Percentiles rank a stretch among this genome's conserved stretches.
phyloP scores from a whole-genome alignment of 345 rosid species.

The Passiflora organensis region DNA sequence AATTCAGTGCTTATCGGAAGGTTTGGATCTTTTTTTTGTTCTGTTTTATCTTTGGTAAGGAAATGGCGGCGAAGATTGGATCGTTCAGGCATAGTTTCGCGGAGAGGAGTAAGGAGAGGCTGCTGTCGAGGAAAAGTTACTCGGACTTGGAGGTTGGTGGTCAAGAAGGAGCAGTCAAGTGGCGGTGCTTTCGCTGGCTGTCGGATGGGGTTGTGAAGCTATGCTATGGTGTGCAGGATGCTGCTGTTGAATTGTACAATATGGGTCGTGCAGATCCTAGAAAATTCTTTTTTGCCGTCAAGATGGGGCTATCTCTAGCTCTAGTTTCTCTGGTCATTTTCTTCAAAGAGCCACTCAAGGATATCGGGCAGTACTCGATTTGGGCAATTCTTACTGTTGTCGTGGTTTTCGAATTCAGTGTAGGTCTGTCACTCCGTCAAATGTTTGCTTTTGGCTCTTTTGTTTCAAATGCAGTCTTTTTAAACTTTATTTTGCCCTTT shows the following conservation, averaged over 20 bases:
- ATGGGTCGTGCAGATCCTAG: conserved; percentile 70
- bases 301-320: conserved; percentile 68
- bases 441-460: neutral
- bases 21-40: neutral
- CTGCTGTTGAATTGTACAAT: conserved; percentile 27
- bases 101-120: conserved; percentile 52
- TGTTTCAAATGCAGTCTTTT: neutral
- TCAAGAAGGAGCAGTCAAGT: conserved; percentile 17
- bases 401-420: conserved; percentile 78
- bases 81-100: conserved; percentile 36
- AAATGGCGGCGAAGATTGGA: conserved; percentile 33
- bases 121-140: conserved; percentile 41
- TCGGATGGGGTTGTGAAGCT: conserved; percentile 33
- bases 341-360: conserved; percentile 44
- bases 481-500: neutral
- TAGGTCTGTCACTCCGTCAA: conserved; percentile 37
- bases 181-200: conserved; percentile 38
- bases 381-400: conserved; percentile 90
- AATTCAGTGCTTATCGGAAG: too few relatives aligned
- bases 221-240: conserved; percentile 32
- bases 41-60: neutral
- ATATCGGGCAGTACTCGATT: conserved; percentile 51
- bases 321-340: conserved; percentile 50
- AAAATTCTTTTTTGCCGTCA: conserved; percentile 49
- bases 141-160: conserved; percentile 48